Conservation (phyloP, 2,329 filamentous ascomycete genomes). For the Scolecobasidium constrictum region DNA sequence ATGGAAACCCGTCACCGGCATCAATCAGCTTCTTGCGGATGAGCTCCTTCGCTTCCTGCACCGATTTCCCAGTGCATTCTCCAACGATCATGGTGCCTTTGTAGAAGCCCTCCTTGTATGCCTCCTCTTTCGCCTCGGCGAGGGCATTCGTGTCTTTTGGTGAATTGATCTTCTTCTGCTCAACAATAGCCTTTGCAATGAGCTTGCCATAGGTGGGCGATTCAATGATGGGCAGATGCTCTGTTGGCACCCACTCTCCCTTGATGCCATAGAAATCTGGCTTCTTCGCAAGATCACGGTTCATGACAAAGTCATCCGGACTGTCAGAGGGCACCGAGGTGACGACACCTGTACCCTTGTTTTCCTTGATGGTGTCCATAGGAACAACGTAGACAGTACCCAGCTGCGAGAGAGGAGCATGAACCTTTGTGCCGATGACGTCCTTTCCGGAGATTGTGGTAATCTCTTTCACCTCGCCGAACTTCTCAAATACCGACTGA, state of each 20-base stretch:
- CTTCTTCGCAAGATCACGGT: constrained; percentile 84
- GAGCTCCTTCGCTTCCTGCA: constrained; percentile 78
- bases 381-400: constrained; percentile 80
- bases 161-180: constrained; percentile 91
- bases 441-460: constrained; percentile 67
- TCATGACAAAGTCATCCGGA: constrained; percentile 87
- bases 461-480: constrained; percentile 64
- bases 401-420: constrained; percentile 82
- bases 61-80: constrained; percentile 77
- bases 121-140: constrained; percentile 86
- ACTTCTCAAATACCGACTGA: constrained; percentile 72
- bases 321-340: constrained; percentile 93
- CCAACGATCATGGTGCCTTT: constrained; percentile 83
- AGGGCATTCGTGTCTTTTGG: constrained; percentile 90
- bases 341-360: constrained; percentile 94
- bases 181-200: constrained; percentile 71
- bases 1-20: constrained; percentile 71
- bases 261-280: constrained; percentile 91
- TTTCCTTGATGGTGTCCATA: constrained; percentile 86
- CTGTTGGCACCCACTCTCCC: constrained; percentile 89
- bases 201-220: constrained; percentile 82
- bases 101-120: constrained; percentile 97
- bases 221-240: constrained; percentile 65
- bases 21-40: constrained; percentile 70
- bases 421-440: constrained; percentile 76